phyloP scores from a whole-genome alignment of 225 moss, liverwort and hornwort genomes.

The Asterella californica region DNA sequence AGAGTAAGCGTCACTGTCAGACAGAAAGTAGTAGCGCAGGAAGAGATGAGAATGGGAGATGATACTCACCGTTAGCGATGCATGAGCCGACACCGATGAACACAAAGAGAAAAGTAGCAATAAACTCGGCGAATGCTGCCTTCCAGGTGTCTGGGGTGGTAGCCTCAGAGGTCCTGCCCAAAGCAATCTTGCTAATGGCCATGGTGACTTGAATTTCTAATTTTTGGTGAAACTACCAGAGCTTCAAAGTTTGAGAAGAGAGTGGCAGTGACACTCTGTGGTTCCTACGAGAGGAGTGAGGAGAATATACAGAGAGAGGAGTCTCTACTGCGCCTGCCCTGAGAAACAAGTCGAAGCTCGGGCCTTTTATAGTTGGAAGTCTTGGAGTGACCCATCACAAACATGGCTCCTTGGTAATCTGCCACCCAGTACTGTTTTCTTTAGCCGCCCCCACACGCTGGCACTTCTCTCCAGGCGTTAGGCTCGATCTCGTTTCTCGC shows the following conservation, averaged over 20 bases:
- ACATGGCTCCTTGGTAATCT: too few relatives aligned
- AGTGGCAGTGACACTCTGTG: background rate
- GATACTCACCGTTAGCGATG: constrained; percentile 4
- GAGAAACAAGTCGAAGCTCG: background rate
- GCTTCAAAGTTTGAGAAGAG: background rate
- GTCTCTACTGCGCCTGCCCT: background rate
- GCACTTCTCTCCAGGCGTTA: too few relatives aligned
- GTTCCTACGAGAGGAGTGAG: background rate
- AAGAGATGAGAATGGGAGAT: too few relatives aligned
- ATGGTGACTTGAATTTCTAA: constrained; percentile 4
- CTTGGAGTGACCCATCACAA: too few relatives aligned
- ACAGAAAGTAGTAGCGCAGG: background rate
- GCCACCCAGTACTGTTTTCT: too few relatives aligned
- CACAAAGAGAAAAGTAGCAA: constrained; percentile 72
- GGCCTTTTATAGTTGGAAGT: background rate
- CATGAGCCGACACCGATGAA: constrained; percentile 77
- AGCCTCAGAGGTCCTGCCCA: constrained; percentile 52
- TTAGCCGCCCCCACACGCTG: too few relatives aligned
- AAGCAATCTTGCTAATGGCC: constrained; percentile 53
- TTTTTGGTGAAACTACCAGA: background rate
- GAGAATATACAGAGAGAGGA: background rate
- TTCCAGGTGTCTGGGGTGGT: constrained; percentile 62
- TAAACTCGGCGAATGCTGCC: constrained; percentile 82
- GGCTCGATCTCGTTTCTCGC: too few relatives aligned
- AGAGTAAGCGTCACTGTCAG: background rate